Conservation (phyloP, 257 asterid species). For the Solanum paucissectum region DNA sequence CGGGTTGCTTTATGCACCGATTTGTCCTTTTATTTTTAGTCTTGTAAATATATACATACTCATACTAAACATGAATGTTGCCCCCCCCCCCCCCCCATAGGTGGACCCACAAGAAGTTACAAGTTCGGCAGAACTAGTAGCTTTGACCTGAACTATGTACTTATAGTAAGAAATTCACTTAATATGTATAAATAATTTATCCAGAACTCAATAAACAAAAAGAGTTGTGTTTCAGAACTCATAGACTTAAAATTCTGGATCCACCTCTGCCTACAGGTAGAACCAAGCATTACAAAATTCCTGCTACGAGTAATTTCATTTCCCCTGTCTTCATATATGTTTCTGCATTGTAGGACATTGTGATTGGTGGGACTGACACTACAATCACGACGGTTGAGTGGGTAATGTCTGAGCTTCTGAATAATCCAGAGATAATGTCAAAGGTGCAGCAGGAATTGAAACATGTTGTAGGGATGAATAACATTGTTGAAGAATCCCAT, state of each 20-base stretch:
- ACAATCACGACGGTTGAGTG: conserved; percentile 20
- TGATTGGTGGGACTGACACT: conserved; percentile 29
- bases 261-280: neutral
- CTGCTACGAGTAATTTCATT: neutral
- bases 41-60: too few relatives aligned
- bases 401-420: conserved; percentile 26
- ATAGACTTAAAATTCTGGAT: too few relatives aligned
- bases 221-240: neutral
- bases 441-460: conserved; percentile 27
- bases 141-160: neutral
- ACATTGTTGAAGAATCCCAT: conserved; percentile 29
- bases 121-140: neutral
- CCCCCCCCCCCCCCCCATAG: too few relatives aligned
- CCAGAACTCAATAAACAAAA: neutral
- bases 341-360: conserved; percentile 10
- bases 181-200: too few relatives aligned
- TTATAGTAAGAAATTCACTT: neutral
- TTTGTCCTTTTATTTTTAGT: too few relatives aligned
- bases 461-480: conserved; percentile 15
- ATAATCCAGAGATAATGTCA: conserved; percentile 8
- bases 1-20: too few relatives aligned
- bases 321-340: neutral
- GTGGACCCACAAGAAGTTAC: too few relatives aligned
- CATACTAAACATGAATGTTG: too few relatives aligned
- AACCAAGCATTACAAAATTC: neutral